Percentiles rank a stretch among this genome's conserved stretches.
Conservation (phyloP, 371 early-diverging fungal species). For the Dentiscutata heterogama region DNA sequence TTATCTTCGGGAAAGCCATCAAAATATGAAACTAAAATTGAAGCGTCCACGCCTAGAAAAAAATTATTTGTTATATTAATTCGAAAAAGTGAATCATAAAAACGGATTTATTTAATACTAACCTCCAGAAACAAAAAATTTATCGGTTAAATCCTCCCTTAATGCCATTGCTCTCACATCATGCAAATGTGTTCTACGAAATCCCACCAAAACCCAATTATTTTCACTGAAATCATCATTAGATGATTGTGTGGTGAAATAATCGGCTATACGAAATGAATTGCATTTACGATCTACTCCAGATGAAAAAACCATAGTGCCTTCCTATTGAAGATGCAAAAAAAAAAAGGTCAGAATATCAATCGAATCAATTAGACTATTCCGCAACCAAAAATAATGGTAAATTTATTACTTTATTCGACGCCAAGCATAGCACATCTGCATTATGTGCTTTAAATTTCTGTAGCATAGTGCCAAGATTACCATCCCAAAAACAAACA, state of each 20-base stretch:
- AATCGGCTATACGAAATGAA: constrained; percentile 68
- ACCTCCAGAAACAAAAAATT: constrained; percentile 87
- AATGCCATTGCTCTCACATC: constrained; percentile 90
- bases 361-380: neutral
- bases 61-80: neutral
- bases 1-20: constrained; percentile 72
- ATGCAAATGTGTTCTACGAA: constrained; percentile 90
- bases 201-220: constrained; percentile 83
- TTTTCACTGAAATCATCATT: constrained; percentile 46
- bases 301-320: constrained; percentile 81
- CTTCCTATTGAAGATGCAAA: constrained; percentile 53
- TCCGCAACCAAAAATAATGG: neutral
- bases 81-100: neutral
- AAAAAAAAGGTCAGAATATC: neutral
- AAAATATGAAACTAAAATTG: constrained; percentile 75
- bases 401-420: constrained; percentile 55
- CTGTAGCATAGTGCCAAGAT: constrained; percentile 73
- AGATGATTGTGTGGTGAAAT: constrained; percentile 53
- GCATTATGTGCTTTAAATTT: constrained; percentile 82
- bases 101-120: neutral
- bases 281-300: constrained; percentile 93
- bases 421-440: constrained; percentile 88
- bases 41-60: constrained; percentile 65
- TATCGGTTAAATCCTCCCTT: constrained; percentile 66
- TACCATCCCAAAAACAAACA: constrained; percentile 89